Conservation (phyloP, 129 eudicot species). For the Daucus carota region DNA sequence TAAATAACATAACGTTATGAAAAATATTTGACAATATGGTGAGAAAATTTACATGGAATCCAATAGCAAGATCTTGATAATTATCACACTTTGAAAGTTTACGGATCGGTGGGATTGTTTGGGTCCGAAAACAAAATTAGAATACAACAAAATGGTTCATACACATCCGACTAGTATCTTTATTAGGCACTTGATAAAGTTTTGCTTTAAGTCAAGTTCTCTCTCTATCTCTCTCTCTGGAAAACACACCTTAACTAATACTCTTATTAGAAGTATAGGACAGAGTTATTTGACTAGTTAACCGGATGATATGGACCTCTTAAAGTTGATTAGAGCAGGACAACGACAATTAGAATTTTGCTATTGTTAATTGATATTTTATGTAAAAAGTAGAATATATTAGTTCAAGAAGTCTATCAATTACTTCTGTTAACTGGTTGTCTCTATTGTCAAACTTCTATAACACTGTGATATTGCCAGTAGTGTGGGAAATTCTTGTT, state of each 20-base stretch:
- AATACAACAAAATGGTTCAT: conserved; percentile 31
- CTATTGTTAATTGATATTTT: not conserved
- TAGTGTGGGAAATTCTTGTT: not conserved
- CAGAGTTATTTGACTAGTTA: conserved; percentile 21
- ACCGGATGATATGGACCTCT: conserved; percentile 36
- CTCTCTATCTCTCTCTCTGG: conserved; percentile 2
- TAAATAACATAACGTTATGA: not conserved
- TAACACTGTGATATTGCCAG: not conserved
- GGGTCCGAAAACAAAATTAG: conserved; percentile 41
- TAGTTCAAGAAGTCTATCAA: not conserved
- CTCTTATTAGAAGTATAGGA: not conserved
- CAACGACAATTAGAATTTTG: conserved; percentile 2
- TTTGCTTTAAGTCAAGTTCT: conserved; percentile 36
- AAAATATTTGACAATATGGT: not conserved
- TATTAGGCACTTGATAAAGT: conserved; percentile 26
- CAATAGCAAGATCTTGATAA: conserved; percentile 1
- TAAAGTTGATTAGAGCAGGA: conserved; percentile 20
- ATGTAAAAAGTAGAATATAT: not conserved
- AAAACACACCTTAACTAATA: conserved; percentile 19
- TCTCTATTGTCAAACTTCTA: not conserved
- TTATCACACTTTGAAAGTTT: conserved; percentile 20
- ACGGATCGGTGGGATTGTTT: conserved; percentile 15
- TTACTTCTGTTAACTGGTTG: not conserved
- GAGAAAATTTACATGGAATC: not conserved
- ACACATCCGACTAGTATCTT: conserved; percentile 18